Evolutionary conservation across 108 stramenopile genomes (phyloP).

Genomic region (Seminavis robusta): DNA sequence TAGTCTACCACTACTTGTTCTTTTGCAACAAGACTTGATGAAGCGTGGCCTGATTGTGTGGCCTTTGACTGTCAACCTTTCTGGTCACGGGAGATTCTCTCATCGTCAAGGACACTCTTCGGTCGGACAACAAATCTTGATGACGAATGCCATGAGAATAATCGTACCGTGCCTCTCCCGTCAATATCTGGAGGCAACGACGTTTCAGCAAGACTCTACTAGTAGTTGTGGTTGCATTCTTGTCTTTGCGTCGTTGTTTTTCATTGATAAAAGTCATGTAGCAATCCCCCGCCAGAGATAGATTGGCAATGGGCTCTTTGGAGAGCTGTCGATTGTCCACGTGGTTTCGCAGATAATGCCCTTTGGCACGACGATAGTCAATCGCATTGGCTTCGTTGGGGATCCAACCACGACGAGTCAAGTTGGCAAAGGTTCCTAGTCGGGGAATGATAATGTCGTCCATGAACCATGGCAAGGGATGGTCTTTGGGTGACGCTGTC

Average conservation of each 20-base stretch:
- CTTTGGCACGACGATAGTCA: slow-evolving; percentile 40
- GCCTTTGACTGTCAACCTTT: too few relatives aligned
- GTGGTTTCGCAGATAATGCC: slow-evolving; percentile 46
- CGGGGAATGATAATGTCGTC: slow-evolving; percentile 29
- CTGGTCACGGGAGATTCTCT: slow-evolving; percentile 52
- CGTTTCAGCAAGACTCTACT: slow-evolving; percentile 31
- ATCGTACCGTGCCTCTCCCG: slow-evolving; percentile 60
- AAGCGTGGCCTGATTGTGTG: too few relatives aligned
- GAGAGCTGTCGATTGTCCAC: slow-evolving; percentile 61
- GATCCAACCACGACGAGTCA: slow-evolving; percentile 18
- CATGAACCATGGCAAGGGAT: slow-evolving; percentile 43
- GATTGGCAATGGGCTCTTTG: slow-evolving; percentile 62
- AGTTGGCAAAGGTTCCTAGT: slow-evolving; percentile 11
- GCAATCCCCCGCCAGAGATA: slow-evolving; percentile 57
- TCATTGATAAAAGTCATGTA: slow-evolving; percentile 53
- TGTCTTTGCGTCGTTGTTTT: slow-evolving; percentile 13
- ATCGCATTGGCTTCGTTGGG: slow-evolving; percentile 76
- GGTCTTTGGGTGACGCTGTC: slow-evolving; percentile 18
- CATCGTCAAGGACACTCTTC: slow-evolving; percentile 59
- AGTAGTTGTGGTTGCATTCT: slow-evolving; percentile 3
- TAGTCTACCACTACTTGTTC: too few relatives aligned
- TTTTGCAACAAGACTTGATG: too few relatives aligned
- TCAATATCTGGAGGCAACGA: slow-evolving; percentile 47
- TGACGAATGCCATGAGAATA: slow-evolving; percentile 63
- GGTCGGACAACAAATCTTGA: slow-evolving; percentile 43